Evolutionary conservation across 2,329 filamentous ascomycete genomes (phyloP).

Genomic region (Parastagonospora nodorum): DNA sequence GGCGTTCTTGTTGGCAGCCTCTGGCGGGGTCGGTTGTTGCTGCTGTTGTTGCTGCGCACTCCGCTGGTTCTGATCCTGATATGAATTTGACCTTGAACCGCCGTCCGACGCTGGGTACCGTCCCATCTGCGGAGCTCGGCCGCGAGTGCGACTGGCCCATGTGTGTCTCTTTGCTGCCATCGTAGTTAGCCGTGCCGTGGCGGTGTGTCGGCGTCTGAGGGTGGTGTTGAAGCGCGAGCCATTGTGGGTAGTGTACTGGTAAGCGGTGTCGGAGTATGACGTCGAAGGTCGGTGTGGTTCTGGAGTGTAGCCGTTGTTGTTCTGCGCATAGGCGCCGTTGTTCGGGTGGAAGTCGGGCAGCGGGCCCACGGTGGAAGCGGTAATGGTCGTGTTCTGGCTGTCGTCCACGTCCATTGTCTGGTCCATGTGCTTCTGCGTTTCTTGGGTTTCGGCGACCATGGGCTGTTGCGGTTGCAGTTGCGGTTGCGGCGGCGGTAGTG

Average conservation of each 20-base stretch:
- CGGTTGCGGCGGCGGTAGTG: neutral
- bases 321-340: constrained; percentile 4
- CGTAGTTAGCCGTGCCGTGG: constrained; percentile 44
- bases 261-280: constrained; percentile 58
- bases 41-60: constrained; percentile 38
- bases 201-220: constrained; percentile 55
- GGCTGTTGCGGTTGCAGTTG: neutral
- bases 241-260: constrained; percentile 46
- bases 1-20: constrained; percentile 54
- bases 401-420: constrained; percentile 51
- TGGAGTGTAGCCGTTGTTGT: constrained; percentile 44
- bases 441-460: constrained; percentile 7
- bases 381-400: constrained; percentile 55
- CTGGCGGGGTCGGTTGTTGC: constrained; percentile 36
- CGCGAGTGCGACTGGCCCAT: constrained; percentile 47
- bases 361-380: constrained; percentile 45
- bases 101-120: constrained; percentile 53
- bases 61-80: constrained; percentile 56
- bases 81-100: constrained; percentile 41
- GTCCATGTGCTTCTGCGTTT: constrained; percentile 42
- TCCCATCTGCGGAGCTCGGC: constrained; percentile 59
- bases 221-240: constrained; percentile 51
- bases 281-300: constrained; percentile 57
- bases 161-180: constrained; percentile 39
- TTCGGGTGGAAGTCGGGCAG: constrained; percentile 45